phyloP scores from a whole-genome alignment of 495 filamentous ascomycete genomes.

The Monascus purpureus region DNA sequence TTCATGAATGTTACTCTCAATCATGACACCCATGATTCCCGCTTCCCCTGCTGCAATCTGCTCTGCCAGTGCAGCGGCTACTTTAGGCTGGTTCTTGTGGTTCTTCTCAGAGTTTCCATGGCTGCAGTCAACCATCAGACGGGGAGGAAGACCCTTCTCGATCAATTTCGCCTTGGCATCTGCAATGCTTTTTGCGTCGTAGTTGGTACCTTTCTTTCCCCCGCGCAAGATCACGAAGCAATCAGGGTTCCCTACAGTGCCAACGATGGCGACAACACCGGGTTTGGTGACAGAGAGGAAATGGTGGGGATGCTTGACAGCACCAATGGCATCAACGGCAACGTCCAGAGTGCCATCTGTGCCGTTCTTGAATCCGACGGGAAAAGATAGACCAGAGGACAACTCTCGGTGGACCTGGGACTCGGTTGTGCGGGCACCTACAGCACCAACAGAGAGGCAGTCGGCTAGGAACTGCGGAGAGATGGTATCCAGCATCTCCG shows the following conservation, averaged over 20 bases:
- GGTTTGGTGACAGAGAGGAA: conserved; percentile 98
- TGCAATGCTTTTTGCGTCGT: conserved; percentile 69
- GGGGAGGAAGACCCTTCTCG: conserved; percentile 49
- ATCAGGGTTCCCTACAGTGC: conserved; percentile 91
- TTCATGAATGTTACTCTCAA: conserved; percentile 94
- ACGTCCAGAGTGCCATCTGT: conserved; percentile 86
- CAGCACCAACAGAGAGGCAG: conserved; percentile 76
- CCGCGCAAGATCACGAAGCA: conserved; percentile 96
- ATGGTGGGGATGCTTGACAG: conserved; percentile 86
- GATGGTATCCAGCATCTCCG: conserved; percentile 98
- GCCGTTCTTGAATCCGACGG: conserved; percentile 98
- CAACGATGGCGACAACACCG: conserved; percentile 89
- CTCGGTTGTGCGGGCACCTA: conserved; percentile 93
- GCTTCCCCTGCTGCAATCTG: conserved; percentile 76
- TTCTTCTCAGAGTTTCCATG: conserved; percentile 95
- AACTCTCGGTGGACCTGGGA: conserved; percentile 90
- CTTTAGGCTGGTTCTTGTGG: conserved; percentile 95
- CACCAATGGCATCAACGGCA: conserved; percentile 92
- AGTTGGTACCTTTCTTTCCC: conserved; percentile 89
- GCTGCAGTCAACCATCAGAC: conserved; percentile 97
- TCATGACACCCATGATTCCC: conserved; percentile 95
- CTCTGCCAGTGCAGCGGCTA: conserved; percentile 65
- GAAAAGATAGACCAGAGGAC: conserved; percentile 88
- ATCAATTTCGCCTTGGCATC: conserved; percentile 57
- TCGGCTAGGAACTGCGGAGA: conserved; percentile 98